A percentile compares a stretch with the other conserved stretches of the same genome.
Evolutionary conservation across 2,329 filamentous ascomycete species (phyloP).

Genomic region (Microthyrium microscopicum): DNA sequence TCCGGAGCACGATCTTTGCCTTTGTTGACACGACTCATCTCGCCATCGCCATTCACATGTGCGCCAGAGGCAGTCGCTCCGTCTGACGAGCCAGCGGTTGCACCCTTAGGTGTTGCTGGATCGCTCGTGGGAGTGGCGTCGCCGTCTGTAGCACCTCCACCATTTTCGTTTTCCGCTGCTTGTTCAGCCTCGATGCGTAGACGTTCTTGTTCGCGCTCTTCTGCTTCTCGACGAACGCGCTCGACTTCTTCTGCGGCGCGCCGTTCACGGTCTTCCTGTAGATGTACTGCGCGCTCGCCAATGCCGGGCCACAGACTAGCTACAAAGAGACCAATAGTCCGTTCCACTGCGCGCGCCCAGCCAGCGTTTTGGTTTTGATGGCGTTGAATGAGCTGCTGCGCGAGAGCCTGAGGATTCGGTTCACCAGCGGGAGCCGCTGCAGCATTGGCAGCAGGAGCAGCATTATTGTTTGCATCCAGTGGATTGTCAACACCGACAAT

Average conservation of each 20-base stretch:
- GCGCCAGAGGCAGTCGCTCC: not conserved
- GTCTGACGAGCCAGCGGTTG: not conserved
- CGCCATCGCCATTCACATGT: not conserved
- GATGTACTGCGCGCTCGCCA: constrained; percentile 42
- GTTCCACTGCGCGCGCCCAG: constrained; percentile 22
- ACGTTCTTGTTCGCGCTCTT: constrained; percentile 11
- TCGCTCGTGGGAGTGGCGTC: constrained; percentile 3
- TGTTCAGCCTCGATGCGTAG: constrained; percentile 7
- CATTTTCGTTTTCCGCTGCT: constrained; percentile 7
- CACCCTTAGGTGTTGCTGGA: not conserved
- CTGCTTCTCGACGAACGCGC: constrained; percentile 9
- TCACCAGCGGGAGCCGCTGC: not conserved
- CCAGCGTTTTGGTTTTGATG: constrained; percentile 2
- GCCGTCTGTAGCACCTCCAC: constrained; percentile 7
- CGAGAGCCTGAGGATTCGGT: constrained; percentile 25
- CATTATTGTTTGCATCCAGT: not conserved
- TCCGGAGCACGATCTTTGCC: too few relatives aligned
- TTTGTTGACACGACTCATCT: constrained; percentile 4
- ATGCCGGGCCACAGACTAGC: constrained; percentile 46
- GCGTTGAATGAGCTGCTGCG: constrained; percentile 19
- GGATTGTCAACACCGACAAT: constrained; percentile 15
- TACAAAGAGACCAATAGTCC: constrained; percentile 43
- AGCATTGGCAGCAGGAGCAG: not conserved
- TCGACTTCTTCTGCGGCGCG: constrained; percentile 11
- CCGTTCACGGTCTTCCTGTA: constrained; percentile 29